phyloP scores from a whole-genome alignment of 148 eudicot genomes.

The Drosera capensis region DNA sequence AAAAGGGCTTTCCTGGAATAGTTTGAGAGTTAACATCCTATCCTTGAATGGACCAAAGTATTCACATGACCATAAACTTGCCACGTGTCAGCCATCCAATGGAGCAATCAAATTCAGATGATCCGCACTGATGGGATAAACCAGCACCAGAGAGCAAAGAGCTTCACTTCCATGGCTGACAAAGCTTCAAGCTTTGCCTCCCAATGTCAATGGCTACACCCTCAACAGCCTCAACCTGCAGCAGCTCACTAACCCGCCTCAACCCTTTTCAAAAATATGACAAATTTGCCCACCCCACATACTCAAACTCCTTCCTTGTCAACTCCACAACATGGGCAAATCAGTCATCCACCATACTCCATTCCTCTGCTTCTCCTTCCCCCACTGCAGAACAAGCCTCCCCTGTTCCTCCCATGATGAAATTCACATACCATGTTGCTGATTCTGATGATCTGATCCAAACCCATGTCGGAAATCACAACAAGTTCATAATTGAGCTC shows the following conservation, averaged over 20 bases:
- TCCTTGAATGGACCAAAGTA: too few relatives aligned
- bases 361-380: slow-evolving; percentile 15
- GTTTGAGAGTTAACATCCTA: too few relatives aligned
- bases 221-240: slow-evolving; percentile 7
- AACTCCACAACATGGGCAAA: slow-evolving; percentile 9
- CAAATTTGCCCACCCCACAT: slow-evolving; percentile 13
- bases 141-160: too few relatives aligned
- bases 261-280: slow-evolving; percentile 4
- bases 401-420: slow-evolving; percentile 12
- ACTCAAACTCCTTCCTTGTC: slow-evolving; percentile 5
- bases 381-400: slow-evolving; percentile 14
- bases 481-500: slow-evolving; percentile 8
- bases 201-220: slow-evolving; percentile 13
- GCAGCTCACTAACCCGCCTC: slow-evolving; percentile 8
- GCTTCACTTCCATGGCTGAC: background rate
- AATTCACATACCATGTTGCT: slow-evolving; percentile 5
- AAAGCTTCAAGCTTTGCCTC: slow-evolving; percentile 3
- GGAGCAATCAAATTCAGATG: too few relatives aligned
- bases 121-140: too few relatives aligned
- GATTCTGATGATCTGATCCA: background rate
- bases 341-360: slow-evolving; percentile 5
- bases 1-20: too few relatives aligned
- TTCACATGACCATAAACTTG: too few relatives aligned
- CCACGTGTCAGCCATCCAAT: too few relatives aligned
- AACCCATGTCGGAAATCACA: slow-evolving; percentile 1